A percentile compares a stretch with the other conserved stretches of the same genome.
Evolutionary conservation across 1,284 basidiomycete species (phyloP).

Genomic region (Boletus sp.): DNA sequence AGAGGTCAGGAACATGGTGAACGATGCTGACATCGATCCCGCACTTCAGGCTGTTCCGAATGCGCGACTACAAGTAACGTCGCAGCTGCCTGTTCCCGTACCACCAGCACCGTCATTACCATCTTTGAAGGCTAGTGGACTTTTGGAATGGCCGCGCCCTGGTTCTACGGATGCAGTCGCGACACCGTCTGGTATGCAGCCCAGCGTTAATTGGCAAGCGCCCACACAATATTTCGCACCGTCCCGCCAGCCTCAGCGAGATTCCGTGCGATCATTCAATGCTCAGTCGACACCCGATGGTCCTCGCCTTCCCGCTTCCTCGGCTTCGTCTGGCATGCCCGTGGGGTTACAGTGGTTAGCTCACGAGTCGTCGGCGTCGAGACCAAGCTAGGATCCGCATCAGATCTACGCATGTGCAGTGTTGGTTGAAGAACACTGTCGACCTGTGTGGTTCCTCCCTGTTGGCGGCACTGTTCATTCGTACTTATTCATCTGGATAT

Average conservation of each 20-base stretch:
- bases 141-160: conserved; percentile 52
- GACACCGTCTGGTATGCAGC: conserved; percentile 10
- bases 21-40: conserved; percentile 34
- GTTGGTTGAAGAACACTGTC: neutral
- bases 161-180: conserved; percentile 20
- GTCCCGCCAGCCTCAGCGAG: conserved; percentile 21
- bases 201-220: conserved; percentile 26
- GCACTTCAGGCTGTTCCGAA: conserved; percentile 26
- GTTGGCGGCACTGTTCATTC: conserved; percentile 9
- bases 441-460: neutral
- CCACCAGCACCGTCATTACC: conserved; percentile 46
- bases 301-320: conserved; percentile 22
- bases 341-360: conserved; percentile 59
- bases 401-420: neutral
- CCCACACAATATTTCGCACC: conserved; percentile 24
- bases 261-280: conserved; percentile 13
- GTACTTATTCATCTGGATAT: conserved; percentile 29
- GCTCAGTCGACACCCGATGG: conserved; percentile 19
- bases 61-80: conserved; percentile 16
- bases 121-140: conserved; percentile 68
- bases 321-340: conserved; percentile 45
- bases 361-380: conserved; percentile 45
- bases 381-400: conserved; percentile 20
- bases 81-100: conserved; percentile 8
- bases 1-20: conserved; percentile 21